Percentiles rank a stretch among this genome's conserved stretches.
phyloP scores from a whole-genome alignment of 148 eudicot genomes.

The Simmondsia chinensis region DNA sequence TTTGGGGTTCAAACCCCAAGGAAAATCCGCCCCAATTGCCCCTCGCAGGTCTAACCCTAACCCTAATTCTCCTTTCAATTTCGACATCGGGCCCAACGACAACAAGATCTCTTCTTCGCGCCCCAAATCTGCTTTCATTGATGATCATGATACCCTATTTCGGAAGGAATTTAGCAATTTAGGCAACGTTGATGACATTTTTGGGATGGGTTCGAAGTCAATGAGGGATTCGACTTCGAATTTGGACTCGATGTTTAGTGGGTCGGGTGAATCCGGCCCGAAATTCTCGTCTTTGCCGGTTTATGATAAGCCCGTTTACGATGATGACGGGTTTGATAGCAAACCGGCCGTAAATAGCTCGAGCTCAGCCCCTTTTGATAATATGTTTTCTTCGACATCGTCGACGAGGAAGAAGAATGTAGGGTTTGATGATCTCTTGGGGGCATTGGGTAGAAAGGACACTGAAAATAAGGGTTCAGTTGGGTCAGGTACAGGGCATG shows the following conservation, averaged over 20 bases:
- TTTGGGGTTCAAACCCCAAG: conserved; percentile 61
- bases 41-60: conserved; percentile 15
- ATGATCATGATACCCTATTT: no score
- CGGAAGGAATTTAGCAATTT: no score
- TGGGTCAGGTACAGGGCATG: conserved; percentile 15
- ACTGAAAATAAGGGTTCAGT: no score
- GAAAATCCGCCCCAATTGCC: conserved; percentile 81
- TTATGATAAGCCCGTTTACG: conserved; percentile 90
- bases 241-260: conserved; percentile 70
- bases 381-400: conserved; percentile 40
- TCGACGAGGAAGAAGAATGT: conserved; percentile 18
- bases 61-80: conserved; percentile 23
- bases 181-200: no score
- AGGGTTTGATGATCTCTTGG: conserved; percentile 72
- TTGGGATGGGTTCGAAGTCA: no score
- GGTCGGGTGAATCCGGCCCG: conserved; percentile 19
- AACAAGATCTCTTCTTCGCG: conserved; percentile 17
- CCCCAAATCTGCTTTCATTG: conserved; percentile 14
- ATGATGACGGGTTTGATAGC: conserved; percentile 81
- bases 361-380: conserved; percentile 26
- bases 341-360: no score
- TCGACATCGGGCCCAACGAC: conserved; percentile 26
- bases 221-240: conserved; percentile 12
- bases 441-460: conserved; percentile 48
- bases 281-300: conserved; percentile 49